phyloP scores from a whole-genome alignment of 2,329 filamentous ascomycete species.

The Trichoderma afroharzianum region DNA sequence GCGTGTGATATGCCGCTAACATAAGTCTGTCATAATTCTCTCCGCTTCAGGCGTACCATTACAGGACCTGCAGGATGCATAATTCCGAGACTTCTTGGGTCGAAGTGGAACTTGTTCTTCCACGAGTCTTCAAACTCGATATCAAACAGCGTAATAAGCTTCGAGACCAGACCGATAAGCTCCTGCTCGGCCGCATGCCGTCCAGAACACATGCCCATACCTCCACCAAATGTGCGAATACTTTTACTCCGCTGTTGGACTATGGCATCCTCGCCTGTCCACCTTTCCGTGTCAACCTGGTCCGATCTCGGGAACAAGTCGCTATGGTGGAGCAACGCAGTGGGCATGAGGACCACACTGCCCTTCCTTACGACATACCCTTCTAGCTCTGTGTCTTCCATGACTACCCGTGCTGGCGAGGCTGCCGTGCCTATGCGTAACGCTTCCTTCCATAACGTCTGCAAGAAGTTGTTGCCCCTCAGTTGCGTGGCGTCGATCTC shows the following conservation, averaged over 20 bases:
- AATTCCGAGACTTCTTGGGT: slow-evolving; percentile 6
- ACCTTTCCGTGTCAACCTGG: neutral
- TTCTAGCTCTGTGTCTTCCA: slow-evolving; percentile 4
- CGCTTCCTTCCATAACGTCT: slow-evolving; percentile 6
- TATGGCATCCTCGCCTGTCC: neutral
- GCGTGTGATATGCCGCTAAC: neutral
- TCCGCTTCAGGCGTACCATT: neutral
- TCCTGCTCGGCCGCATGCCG: slow-evolving; percentile 6
- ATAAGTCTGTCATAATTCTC: neutral
- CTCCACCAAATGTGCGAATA: slow-evolving; percentile 6
- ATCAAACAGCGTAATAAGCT: neutral
- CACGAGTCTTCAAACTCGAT: neutral
- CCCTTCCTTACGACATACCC: slow-evolving; percentile 4
- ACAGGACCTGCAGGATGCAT: neutral
- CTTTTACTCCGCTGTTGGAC: neutral
- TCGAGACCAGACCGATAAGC: neutral
- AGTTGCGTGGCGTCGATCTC: neutral
- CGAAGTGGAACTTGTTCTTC: neutral
- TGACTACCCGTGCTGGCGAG: slow-evolving; percentile 3
- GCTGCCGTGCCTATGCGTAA: neutral
- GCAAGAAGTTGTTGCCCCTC: neutral
- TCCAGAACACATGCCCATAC: slow-evolving; percentile 5
- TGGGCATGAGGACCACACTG: slow-evolving; percentile 2
- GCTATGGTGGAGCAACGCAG: neutral
- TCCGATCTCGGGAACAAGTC: neutral